phyloP scores from a whole-genome alignment of 345 rosid species.

The Lenwebbia sp. region DNA sequence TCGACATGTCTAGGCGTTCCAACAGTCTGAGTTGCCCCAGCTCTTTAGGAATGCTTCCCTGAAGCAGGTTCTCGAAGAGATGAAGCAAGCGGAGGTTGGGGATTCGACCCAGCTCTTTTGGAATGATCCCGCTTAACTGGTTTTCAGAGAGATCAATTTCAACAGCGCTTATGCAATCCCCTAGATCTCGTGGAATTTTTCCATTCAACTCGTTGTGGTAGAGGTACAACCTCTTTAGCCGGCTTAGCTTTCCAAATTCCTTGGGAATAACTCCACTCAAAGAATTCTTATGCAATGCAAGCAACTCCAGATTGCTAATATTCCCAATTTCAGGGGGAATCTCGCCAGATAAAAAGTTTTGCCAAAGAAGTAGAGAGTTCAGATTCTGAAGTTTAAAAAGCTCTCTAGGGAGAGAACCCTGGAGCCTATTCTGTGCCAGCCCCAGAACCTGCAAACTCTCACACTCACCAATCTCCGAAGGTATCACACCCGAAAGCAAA shows the following conservation, averaged over 20 bases:
- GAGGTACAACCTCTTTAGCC: conserved; percentile 43
- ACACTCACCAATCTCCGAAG: conserved; percentile 59
- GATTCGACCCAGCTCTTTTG: conserved; percentile 44
- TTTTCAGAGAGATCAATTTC: conserved; percentile 89
- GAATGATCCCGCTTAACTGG: conserved; percentile 46
- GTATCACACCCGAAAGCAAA: conserved; percentile 56
- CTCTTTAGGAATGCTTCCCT: conserved; percentile 56
- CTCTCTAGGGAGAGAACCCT: conserved; percentile 58
- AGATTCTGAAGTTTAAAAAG: conserved; percentile 45
- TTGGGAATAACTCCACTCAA: conserved; percentile 48
- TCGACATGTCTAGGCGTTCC: conserved; percentile 68
- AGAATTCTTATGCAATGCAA: conserved; percentile 67
- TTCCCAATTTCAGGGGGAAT: conserved; percentile 60
- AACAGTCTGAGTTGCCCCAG: conserved; percentile 43
- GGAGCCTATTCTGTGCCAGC: conserved; percentile 64
- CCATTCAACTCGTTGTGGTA: conserved; percentile 67
- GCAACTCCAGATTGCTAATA: conserved; percentile 42
- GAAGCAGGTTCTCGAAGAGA: conserved; percentile 61
- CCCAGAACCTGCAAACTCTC: conserved; percentile 61
- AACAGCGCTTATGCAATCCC: conserved; percentile 33
- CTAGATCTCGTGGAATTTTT: conserved; percentile 57
- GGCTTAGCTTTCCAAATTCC: conserved; percentile 44
- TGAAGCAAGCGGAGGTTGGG: conserved; percentile 43
- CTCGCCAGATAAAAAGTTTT: conserved; percentile 52
- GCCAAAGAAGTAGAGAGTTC: conserved; percentile 60